These are phyloP conservation scores for Euryodendron excelsum DNA, from an alignment of 148 eudicot species.

Conservation along the genomic window DNA sequence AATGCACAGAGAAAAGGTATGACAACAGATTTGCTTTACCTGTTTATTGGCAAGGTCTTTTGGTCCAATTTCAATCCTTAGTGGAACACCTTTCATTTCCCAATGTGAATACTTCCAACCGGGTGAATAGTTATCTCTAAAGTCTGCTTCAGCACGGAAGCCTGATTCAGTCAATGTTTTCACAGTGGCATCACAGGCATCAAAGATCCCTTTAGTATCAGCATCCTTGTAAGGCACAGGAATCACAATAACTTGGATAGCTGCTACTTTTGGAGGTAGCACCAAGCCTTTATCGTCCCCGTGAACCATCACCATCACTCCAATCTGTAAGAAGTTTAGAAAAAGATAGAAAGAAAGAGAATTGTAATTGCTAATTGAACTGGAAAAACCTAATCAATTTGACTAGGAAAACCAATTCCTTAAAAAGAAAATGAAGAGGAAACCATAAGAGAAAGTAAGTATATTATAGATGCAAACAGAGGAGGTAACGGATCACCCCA, in stretches of 20 bases:
- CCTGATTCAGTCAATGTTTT: slow-evolving; percentile 59
- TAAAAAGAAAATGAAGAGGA: neutral
- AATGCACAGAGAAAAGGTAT: neutral
- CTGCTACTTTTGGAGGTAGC: slow-evolving; percentile 93
- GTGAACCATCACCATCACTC: slow-evolving; percentile 99
- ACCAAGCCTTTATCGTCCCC: slow-evolving; percentile 99
- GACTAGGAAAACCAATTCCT: slow-evolving; percentile 1
- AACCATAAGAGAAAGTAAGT: neutral
- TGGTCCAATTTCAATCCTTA: slow-evolving; percentile 97
- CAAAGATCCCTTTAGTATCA: slow-evolving; percentile 62
- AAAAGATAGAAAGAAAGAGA: slow-evolving; percentile 9
- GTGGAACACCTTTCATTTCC: slow-evolving; percentile 99
- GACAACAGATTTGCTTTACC: slow-evolving; percentile 34
- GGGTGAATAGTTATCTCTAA: slow-evolving; percentile 95
- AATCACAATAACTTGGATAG: slow-evolving; percentile 81
- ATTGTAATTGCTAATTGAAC: too few species aligned
- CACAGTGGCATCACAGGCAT: slow-evolving; percentile 71
- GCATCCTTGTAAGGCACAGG: slow-evolving; percentile 98
- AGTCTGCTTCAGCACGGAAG: slow-evolving; percentile 73
- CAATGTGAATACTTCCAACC: slow-evolving; percentile 99
- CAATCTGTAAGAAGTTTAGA: slow-evolving; percentile 51
- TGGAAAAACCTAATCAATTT: too few species aligned
- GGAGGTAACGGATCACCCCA: neutral
- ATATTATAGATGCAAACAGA: neutral
- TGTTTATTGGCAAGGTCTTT: slow-evolving; percentile 89